Evolutionary conservation across 129 eudicot species (phyloP).

Genomic region (Tagetes patula): DNA sequence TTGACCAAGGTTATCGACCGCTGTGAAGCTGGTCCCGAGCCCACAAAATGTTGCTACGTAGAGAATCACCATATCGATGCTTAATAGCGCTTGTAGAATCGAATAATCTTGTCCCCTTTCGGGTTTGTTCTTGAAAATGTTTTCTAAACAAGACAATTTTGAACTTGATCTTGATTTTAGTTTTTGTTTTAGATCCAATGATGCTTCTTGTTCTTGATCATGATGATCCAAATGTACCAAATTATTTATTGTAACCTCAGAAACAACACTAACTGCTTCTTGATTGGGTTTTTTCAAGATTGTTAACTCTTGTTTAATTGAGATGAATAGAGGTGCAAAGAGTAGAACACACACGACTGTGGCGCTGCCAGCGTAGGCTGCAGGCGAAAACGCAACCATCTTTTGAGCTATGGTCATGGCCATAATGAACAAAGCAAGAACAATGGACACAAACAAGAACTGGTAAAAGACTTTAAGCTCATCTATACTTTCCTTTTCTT

Average conservation of each 20-base stretch:
- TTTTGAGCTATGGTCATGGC: conserved; percentile 59
- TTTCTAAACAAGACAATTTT: conserved; percentile 18
- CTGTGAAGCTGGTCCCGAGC: conserved; percentile 72
- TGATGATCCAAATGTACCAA: background rate
- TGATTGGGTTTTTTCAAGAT: conserved; percentile 34
- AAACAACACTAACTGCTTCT: conserved; percentile 21
- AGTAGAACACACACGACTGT: conserved; percentile 49
- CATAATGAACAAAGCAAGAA: conserved; percentile 66
- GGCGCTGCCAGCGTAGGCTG: conserved; percentile 59
- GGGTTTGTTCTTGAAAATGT: conserved; percentile 50
- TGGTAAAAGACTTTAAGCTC: conserved; percentile 58
- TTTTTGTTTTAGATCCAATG: background rate
- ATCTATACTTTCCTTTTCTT: conserved; percentile 10
- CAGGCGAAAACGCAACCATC: conserved; percentile 36
- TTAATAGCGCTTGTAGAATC: conserved; percentile 68
- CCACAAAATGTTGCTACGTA: conserved; percentile 73
- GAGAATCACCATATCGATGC: conserved; percentile 63
- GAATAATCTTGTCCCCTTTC: conserved; percentile 78
- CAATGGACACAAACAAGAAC: conserved; percentile 51
- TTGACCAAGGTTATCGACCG: conserved; percentile 80
- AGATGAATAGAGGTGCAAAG: conserved; percentile 57
- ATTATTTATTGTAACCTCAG: conserved; percentile 1
- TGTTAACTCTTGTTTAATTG: conserved; percentile 54
- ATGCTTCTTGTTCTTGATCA: conserved; percentile 7
- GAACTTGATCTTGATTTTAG: background rate